Evolutionary conservation across 495 filamentous ascomycete genomes (phyloP).

Genomic region (Durotheca rogersii): DNA sequence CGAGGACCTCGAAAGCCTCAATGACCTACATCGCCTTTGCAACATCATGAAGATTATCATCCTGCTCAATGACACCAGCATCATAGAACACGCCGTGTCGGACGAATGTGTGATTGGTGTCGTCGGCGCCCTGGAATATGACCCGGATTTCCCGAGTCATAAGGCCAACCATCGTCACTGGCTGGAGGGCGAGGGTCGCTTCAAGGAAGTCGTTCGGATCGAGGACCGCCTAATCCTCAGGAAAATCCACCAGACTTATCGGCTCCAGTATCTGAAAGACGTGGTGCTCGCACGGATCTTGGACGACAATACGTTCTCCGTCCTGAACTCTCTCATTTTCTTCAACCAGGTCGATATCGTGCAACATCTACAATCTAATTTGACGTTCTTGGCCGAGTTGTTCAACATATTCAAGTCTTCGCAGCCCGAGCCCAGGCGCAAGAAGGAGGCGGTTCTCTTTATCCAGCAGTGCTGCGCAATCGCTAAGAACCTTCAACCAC

Average conservation of each 20-base stretch:
- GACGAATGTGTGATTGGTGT: slow-evolving; percentile 89
- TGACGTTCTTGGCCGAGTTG: slow-evolving; percentile 77
- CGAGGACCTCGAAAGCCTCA: slow-evolving; percentile 84
- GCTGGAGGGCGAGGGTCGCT: slow-evolving; percentile 80
- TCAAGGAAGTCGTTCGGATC: slow-evolving; percentile 94
- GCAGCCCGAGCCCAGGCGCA: slow-evolving; percentile 64
- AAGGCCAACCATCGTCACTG: slow-evolving; percentile 97
- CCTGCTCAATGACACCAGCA: slow-evolving; percentile 86
- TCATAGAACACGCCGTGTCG: slow-evolving; percentile 90
- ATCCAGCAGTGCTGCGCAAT: slow-evolving; percentile 96
- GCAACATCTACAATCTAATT: slow-evolving; percentile 81
- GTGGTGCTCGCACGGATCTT: slow-evolving; percentile 94
- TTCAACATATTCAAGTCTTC: slow-evolving; percentile 80
- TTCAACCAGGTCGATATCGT: slow-evolving; percentile 99
- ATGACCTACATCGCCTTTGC: slow-evolving; percentile 86
- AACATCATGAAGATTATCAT: slow-evolving; percentile 98
- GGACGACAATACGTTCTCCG: slow-evolving; percentile 96
- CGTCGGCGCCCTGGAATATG: slow-evolving; percentile 95
- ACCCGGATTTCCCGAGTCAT: slow-evolving; percentile 97
- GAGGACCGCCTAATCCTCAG: slow-evolving; percentile 74
- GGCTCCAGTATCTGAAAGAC: slow-evolving; percentile 96
- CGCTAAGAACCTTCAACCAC: slow-evolving; percentile 88
- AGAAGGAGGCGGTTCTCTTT: slow-evolving; percentile 92
- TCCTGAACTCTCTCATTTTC: slow-evolving; percentile 97
- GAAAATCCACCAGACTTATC: slow-evolving; percentile 96